Conservation (phyloP, 352 stramenopile genomes). For the Globisporangium sylvaticum region DNA sequence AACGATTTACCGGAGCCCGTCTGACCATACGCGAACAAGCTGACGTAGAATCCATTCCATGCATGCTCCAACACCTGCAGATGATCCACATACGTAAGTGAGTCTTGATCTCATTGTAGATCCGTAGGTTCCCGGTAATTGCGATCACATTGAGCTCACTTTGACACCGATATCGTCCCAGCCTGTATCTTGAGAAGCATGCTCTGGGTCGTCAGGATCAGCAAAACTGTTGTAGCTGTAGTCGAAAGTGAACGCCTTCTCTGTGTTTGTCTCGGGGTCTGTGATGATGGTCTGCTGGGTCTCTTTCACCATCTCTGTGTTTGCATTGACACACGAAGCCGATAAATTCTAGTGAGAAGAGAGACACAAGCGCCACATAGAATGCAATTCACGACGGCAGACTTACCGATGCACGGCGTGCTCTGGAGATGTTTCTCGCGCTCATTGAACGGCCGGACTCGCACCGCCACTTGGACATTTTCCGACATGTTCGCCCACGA, state of each 20-base stretch:
- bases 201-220: slow-evolving; percentile 40
- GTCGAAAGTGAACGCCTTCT: slow-evolving; percentile 87
- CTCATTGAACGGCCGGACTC: slow-evolving; percentile 80
- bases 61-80: slow-evolving; percentile 78
- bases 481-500: slow-evolving; percentile 48
- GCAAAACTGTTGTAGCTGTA: slow-evolving; percentile 89
- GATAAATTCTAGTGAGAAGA: not conserved
- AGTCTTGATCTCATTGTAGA: not conserved
- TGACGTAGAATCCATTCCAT: slow-evolving; percentile 90
- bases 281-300: slow-evolving; percentile 83
- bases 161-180: slow-evolving; percentile 86
- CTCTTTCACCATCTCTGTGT: slow-evolving; percentile 69
- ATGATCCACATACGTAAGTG: not conserved
- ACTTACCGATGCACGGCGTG: slow-evolving; percentile 64
- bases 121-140: not conserved
- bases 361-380: not conserved
- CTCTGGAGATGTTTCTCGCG: slow-evolving; percentile 72
- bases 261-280: slow-evolving; percentile 63
- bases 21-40: slow-evolving; percentile 84
- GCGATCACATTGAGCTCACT: slow-evolving; percentile 14
- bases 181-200: slow-evolving; percentile 78
- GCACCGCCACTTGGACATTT: slow-evolving; percentile 83
- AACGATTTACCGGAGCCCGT: slow-evolving; percentile 86
- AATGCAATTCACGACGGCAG: no score
- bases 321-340: not conserved